A percentile compares a stretch with the other conserved stretches of the same genome.
These are phyloP conservation scores for Pseudogymnoascus sp. DNA, from an alignment of 2,329 filamentous ascomycete species.

Conservation along the genomic window DNA sequence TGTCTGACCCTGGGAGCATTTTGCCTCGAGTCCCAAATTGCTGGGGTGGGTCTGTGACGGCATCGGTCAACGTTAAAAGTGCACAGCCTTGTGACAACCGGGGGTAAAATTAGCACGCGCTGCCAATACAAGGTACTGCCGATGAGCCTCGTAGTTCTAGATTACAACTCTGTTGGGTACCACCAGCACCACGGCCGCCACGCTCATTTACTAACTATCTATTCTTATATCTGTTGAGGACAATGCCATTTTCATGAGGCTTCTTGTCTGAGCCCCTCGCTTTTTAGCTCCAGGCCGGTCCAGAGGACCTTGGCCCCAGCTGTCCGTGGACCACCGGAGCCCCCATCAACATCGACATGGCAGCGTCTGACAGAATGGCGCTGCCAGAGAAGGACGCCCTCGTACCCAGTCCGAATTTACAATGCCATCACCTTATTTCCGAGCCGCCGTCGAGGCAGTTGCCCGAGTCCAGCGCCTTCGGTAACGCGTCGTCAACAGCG, in stretches of 20 bases:
- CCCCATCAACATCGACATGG: neutral
- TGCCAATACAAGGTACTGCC: neutral
- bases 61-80: neutral
- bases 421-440: neutral
- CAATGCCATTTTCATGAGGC: neutral
- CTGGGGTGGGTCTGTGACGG: constrained; percentile 5
- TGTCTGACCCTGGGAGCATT: neutral
- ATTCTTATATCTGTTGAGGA: constrained; percentile 7
- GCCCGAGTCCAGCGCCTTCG: neutral
- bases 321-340: neutral
- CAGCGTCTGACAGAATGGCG: constrained; percentile 4
- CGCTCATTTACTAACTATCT: constrained; percentile 1
- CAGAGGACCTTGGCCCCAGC: neutral
- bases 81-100: constrained; percentile 6
- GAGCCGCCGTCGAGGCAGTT: neutral
- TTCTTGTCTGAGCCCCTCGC: neutral
- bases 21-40: neutral
- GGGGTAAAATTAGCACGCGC: constrained; percentile 2
- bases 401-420: neutral
- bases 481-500: neutral
- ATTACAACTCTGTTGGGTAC: constrained; percentile 1
- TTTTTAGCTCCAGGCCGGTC: constrained; percentile 5
- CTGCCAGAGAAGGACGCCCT: constrained; percentile 5
- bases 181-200: neutral
- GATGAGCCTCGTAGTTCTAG: constrained; percentile 2